Conservation (phyloP, 768 basidiomycete species). For the Lactifluus hygrophoroides region DNA sequence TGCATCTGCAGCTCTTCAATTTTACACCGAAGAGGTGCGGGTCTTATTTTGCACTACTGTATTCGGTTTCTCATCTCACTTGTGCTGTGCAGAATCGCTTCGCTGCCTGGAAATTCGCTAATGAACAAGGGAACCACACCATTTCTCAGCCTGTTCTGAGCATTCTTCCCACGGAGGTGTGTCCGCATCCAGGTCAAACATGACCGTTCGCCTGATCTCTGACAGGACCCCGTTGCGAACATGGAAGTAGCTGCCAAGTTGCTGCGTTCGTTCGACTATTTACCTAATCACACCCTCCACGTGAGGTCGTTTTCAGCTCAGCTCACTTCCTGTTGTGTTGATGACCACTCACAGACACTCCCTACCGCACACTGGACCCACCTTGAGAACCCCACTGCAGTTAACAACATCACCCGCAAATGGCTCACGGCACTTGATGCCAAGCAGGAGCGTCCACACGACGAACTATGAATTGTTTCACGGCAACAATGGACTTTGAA, state of each 20-base stretch:
- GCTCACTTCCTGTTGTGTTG: neutral
- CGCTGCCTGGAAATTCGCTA: conserved; percentile 31
- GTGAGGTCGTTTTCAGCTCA: conserved; percentile 22
- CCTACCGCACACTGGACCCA: conserved; percentile 61
- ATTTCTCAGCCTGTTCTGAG: conserved; percentile 35
- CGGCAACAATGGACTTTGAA: neutral
- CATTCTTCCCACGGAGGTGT: conserved; percentile 33
- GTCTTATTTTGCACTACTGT: neutral
- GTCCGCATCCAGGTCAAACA: conserved; percentile 8
- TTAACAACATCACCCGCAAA: conserved; percentile 42
- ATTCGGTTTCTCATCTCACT: neutral
- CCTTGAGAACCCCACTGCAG: conserved; percentile 44
- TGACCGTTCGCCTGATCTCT: neutral
- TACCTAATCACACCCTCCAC: conserved; percentile 30
- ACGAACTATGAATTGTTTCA: conserved; percentile 8
- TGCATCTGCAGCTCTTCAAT: conserved; percentile 44
- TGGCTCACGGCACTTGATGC: conserved; percentile 37
- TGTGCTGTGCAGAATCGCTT: conserved; percentile 31
- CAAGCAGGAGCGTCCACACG: neutral
- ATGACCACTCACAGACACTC: conserved; percentile 33
- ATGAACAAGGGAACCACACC: conserved; percentile 36
- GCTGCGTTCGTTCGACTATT: conserved; percentile 25
- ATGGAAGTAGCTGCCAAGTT: conserved; percentile 30
- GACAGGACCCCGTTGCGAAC: conserved; percentile 38
- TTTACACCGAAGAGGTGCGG: conserved; percentile 49